Evolutionary conservation across 805 yeast species (phyloP).

Genomic region (Ogataea pilisensis): DNA sequence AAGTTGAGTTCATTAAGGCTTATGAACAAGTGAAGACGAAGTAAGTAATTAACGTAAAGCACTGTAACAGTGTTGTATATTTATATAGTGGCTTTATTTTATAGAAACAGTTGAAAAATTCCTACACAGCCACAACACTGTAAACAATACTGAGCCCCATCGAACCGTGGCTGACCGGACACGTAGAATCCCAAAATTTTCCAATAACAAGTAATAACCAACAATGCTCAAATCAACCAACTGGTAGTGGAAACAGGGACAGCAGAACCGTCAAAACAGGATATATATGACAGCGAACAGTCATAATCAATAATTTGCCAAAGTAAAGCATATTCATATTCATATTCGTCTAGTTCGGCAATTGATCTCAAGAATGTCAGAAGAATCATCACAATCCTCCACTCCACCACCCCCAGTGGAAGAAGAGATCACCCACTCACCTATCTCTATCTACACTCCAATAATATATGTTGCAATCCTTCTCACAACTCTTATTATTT

Average conservation of each 20-base stretch:
- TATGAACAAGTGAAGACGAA: conserved; percentile 3
- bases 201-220: not conserved
- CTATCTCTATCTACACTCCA: conserved; percentile 65
- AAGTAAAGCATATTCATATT: too few relatives aligned
- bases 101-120: too few relatives aligned
- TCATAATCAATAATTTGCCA: too few relatives aligned
- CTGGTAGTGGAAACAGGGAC: too few relatives aligned
- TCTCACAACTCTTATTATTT: conserved; percentile 59
- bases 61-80: too few relatives aligned
- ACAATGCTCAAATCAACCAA: not conserved
- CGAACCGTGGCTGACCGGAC: not conserved
- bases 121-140: too few relatives aligned
- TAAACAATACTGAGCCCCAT: too few relatives aligned
- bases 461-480: conserved; percentile 69
- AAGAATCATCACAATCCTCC: conserved; percentile 8
- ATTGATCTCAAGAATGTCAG: conserved; percentile 14
- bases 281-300: too few relatives aligned
- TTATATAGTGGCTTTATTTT: too few relatives aligned
- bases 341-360: too few relatives aligned
- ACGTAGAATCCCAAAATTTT: not conserved
- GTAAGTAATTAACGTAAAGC: not conserved
- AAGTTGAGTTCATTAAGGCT: conserved; percentile 37
- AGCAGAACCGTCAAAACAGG: too few relatives aligned
- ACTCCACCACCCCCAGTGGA: conserved; percentile 7
- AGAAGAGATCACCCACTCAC: conserved; percentile 29